These are phyloP conservation scores for Platanthera guangdongensis DNA, from an alignment of 106 monocot genomes.

Conservation along the genomic window DNA sequence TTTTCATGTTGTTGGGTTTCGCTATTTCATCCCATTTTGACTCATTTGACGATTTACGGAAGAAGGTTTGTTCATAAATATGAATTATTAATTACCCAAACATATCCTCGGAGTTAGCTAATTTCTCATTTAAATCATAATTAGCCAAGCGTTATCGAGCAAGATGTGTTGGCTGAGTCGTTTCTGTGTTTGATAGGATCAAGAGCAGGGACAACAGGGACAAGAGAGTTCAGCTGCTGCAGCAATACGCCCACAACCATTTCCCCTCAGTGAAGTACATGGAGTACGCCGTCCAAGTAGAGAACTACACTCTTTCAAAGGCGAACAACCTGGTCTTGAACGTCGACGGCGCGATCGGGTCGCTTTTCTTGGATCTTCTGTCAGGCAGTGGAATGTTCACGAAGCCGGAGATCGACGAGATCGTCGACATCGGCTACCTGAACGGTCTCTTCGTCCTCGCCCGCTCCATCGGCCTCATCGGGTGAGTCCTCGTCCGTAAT, in stretches of 20 bases:
- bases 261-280: slow-evolving; percentile 97
- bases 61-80: no score
- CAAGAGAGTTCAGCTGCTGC: slow-evolving; percentile 91
- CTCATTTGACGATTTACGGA: no score
- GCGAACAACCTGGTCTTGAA: slow-evolving; percentile 95
- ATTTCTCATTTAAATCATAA: no score
- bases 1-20: no score
- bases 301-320: slow-evolving; percentile 86
- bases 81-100: no score
- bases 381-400: slow-evolving; percentile 93
- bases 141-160: no score
- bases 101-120: no score
- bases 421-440: slow-evolving; percentile 82
- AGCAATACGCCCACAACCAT: slow-evolving; percentile 69
- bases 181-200: slow-evolving; percentile 34
- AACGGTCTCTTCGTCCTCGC: slow-evolving; percentile 96
- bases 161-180: no score
- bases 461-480: slow-evolving; percentile 89
- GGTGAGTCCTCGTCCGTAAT: slow-evolving; percentile 26
- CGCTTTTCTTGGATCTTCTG: slow-evolving; percentile 94
- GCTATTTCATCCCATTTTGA: no score
- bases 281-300: slow-evolving; percentile 94
- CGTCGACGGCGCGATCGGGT: slow-evolving; percentile 95
- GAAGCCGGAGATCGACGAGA: slow-evolving; percentile 95
- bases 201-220: slow-evolving; percentile 98